These are phyloP conservation scores for Solanum sitiens DNA, from an alignment of 257 asterid species.

Conservation along the genomic window DNA sequence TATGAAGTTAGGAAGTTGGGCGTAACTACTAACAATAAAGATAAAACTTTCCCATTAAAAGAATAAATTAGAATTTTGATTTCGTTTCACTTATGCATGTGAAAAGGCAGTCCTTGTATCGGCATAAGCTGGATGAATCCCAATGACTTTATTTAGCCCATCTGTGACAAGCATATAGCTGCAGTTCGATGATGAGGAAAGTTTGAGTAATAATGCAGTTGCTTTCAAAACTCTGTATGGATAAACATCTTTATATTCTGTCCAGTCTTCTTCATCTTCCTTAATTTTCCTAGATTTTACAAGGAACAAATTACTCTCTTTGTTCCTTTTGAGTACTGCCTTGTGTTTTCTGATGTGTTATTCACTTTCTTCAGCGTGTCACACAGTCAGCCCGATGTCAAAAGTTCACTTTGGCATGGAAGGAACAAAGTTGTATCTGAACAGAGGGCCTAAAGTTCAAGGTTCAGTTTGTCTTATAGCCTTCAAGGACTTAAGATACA, in stretches of 20 bases:
- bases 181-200: not conserved
- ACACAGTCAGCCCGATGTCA: conserved; percentile 61
- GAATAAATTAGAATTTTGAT: not conserved
- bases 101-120: conserved; percentile 6
- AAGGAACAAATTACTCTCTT: not conserved
- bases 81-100: not conserved
- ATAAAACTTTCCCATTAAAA: not conserved
- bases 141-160: conserved; percentile 8
- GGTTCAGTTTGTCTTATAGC: conserved; percentile 29
- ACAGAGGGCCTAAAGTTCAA: conserved; percentile 57
- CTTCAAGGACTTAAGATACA: not conserved
- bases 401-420: conserved; percentile 60
- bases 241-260: not conserved
- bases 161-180: conserved; percentile 5
- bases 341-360: not conserved
- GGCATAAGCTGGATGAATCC: conserved; percentile 12
- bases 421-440: conserved; percentile 62
- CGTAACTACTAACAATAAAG: not conserved
- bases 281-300: not conserved
- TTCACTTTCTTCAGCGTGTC: conserved; percentile 46
- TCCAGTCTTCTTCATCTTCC: not conserved
- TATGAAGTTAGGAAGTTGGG: not conserved
- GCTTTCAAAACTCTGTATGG: not conserved
- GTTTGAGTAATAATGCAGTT: not conserved
- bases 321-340: not conserved